Base-by-base conservation (phyloP, 176 grass and related monocot species). In the Pontederia paniculata region DNA sequence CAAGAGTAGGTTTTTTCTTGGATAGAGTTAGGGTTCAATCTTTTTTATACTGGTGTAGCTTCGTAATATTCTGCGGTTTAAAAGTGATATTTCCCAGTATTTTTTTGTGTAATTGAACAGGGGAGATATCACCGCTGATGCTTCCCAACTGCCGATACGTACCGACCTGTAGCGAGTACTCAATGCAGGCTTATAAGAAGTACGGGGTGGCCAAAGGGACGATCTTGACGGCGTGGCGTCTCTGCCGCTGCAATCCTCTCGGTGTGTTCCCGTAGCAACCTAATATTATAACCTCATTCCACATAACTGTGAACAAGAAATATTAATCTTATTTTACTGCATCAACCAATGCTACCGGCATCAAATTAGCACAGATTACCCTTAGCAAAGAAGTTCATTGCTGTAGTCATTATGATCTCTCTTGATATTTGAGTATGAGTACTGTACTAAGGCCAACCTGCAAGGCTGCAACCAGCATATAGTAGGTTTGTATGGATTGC, bases 101-200 rank as follows among this genome's bases (percentile, higher is more conserved):
- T 18, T 52, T 52, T 16, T 0, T 52, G 9, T 59, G 23, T 76
- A 2, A 72, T 42, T 78, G 60, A 65, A 49, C 76, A 97, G 91
- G 76, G 57, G 79, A 97, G 63, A 90, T 97, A 68, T 90, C 83
- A n/a, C 91, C 83, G 19, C 68, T 97, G 45, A 81, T 90, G 49
- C 79, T 80, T 18, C 71, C 83, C 13, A 89, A 76, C 54, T 97
- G 86, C 43, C 82, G 83, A 21, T 97, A 81, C 54, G 80, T 97
- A 21, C 86, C 86, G 44, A 97, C 91, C 10, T 90, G 86, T 58
- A 97, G 91, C 10, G 77, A 81, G 41, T 90, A 97, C 72, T 90
- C 86, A 45, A 90, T 87, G 80, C 70, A 81, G 62, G 91, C 83
- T 0, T 97, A 87, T 69, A 84, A 72, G 78, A 79, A 65, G 60